Percentiles rank a stretch among this genome's conserved stretches.
Evolutionary conservation across 2,329 filamentous ascomycete genomes (phyloP).

Genomic region (Exophiala sp.): DNA sequence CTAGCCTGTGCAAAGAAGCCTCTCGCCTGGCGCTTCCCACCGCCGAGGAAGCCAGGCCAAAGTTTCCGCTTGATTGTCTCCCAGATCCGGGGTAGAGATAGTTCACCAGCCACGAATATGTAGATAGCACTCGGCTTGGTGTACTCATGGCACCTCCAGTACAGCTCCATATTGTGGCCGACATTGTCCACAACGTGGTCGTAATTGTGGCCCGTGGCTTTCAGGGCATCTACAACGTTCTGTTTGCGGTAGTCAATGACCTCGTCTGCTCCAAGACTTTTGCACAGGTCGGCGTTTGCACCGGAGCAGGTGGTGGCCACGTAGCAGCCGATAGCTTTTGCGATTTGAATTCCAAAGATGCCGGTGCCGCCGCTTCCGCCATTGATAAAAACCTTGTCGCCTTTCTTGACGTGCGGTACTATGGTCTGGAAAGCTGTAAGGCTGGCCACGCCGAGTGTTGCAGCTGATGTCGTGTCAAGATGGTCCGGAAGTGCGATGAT

Average conservation of each 20-base stretch:
- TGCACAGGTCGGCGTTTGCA: slow-evolving; percentile 56
- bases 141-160: slow-evolving; percentile 52
- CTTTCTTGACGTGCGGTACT: slow-evolving; percentile 44
- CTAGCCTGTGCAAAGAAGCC: slow-evolving; percentile 37
- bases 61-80: slow-evolving; percentile 37
- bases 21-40: slow-evolving; percentile 41
- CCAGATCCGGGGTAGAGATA: slow-evolving; percentile 1
- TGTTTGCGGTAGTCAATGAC: slow-evolving; percentile 57
- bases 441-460: slow-evolving; percentile 44
- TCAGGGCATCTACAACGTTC: slow-evolving; percentile 42
- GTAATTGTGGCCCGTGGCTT: slow-evolving; percentile 43
- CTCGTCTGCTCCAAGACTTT: slow-evolving; percentile 59
- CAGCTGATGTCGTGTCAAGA: slow-evolving; percentile 41
- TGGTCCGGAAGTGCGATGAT: slow-evolving; percentile 43
- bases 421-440: slow-evolving; percentile 50
- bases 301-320: slow-evolving; percentile 55
- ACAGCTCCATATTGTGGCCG: slow-evolving; percentile 49
- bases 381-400: slow-evolving; percentile 61
- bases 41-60: slow-evolving; percentile 48
- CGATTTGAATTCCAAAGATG: slow-evolving; percentile 60
- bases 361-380: slow-evolving; percentile 63
- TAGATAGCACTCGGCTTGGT: slow-evolving; percentile 49
- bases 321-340: slow-evolving; percentile 57
- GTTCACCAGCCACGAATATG: slow-evolving; percentile 41
- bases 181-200: slow-evolving; percentile 58